phyloP scores from a whole-genome alignment of 495 filamentous ascomycete genomes.

The Penicillium nucicola region DNA sequence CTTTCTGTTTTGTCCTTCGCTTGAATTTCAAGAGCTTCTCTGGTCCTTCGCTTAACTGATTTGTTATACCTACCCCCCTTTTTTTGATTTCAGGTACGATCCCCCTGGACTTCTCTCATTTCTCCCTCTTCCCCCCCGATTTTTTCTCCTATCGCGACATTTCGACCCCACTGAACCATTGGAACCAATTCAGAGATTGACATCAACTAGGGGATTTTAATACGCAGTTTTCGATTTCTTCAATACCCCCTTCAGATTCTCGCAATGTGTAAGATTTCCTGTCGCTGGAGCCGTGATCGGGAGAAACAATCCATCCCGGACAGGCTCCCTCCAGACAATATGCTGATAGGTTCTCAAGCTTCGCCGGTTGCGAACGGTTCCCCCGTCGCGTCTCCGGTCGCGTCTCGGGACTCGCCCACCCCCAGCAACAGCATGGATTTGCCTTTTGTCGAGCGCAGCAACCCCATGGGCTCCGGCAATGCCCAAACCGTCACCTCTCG shows the following conservation, averaged over 20 bases:
- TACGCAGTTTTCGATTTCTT: not conserved
- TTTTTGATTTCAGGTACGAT: conserved; percentile 18
- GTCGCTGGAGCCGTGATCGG: conserved; percentile 6
- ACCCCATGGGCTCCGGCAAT: conserved; percentile 56
- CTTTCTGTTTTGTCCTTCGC: conserved; percentile 13
- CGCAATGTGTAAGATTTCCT: conserved; percentile 43
- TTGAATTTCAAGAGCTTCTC: conserved; percentile 19
- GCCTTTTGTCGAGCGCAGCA: conserved; percentile 59
- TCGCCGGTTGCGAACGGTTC: conserved; percentile 40
- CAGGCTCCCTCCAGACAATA: conserved; percentile 2
- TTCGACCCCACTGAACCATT: conserved; percentile 8
- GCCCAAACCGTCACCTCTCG: conserved; percentile 71
- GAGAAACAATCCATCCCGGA: conserved; percentile 9
- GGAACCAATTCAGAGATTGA: conserved; percentile 5
- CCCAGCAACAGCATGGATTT: conserved; percentile 54
- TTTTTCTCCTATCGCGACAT: conserved; percentile 7
- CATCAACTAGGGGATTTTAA: conserved; percentile 31
- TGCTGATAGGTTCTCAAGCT: conserved; percentile 38
- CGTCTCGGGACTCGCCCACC: conserved; percentile 32
- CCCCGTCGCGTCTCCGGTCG: conserved; percentile 32
- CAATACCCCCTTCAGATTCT: conserved; percentile 18
- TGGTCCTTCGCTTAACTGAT: conserved; percentile 2
- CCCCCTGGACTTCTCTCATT: conserved; percentile 8
- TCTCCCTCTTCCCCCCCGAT: conserved; percentile 11
- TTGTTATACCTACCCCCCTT: conserved; percentile 1